Percentiles rank a stretch among this genome's conserved stretches.
These are phyloP conservation scores for Rhodotorula taiwanensis DNA, from an alignment of 768 basidiomycete genomes.

Conservation along the genomic window DNA sequence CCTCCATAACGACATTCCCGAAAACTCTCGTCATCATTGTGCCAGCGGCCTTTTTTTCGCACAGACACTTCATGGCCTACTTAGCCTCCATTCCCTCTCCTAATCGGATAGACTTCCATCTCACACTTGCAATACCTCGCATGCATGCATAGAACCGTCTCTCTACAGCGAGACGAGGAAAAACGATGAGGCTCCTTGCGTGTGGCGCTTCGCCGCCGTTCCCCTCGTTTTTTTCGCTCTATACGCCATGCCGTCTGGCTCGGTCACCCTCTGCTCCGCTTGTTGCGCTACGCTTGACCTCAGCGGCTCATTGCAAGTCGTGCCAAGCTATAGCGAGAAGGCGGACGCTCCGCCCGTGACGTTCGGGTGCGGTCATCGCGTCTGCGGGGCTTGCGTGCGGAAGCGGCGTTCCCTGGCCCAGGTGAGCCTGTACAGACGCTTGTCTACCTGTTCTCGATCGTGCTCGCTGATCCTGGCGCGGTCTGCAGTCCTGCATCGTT, in stretches of 20 bases:
- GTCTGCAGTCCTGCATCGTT: constrained; percentile 14
- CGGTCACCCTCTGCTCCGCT: constrained; percentile 13
- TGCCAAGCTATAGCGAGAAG: constrained; percentile 8
- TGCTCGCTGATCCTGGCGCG: background rate
- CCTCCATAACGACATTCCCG: no score
- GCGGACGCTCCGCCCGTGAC: background rate
- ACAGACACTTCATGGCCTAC: background rate
- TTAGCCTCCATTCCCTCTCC: no score
- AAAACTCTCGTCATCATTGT: no score
- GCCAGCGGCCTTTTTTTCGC: no score
- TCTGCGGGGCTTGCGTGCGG: constrained; percentile 8
- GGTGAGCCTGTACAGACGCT: background rate
- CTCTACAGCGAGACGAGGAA: no score
- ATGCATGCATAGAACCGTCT: no score
- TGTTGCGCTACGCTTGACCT: constrained; percentile 14
- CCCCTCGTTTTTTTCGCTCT: background rate
- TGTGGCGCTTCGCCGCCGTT: no score
- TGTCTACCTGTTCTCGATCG: background rate
- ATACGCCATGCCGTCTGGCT: background rate
- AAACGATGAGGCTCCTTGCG: no score
- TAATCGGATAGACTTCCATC: no score
- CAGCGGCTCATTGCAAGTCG: no score
- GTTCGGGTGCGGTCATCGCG: constrained; percentile 8
- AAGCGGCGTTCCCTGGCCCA: background rate
- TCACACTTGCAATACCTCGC: no score